Evolutionary conservation across 345 rosid genomes (phyloP), one percentile per base, ranked within the genome.

Genomic region (Barbarea vulgaris): DNA sequence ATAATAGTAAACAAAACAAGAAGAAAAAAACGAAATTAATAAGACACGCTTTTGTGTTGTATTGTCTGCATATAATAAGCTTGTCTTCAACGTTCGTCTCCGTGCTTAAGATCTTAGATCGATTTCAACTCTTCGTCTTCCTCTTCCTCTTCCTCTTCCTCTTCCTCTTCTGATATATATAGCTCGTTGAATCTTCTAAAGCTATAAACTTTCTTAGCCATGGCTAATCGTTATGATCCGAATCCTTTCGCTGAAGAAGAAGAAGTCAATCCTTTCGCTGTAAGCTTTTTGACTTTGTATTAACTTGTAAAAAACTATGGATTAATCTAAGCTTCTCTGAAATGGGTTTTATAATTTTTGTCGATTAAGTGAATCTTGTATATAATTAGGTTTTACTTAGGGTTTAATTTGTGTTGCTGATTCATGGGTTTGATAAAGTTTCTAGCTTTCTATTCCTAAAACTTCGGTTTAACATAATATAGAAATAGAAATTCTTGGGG

Each of bases 221-320:
- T 77, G 81, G 77, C 77, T 65, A 71, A 57, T 65, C 77, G 69
- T 7, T 78, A 78, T 72, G 81, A 78, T 72, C 73, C 55, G 10
- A 78, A 78, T 59, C 81, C 81, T 21, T 95, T 91, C 71, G 99
- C 85, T 28, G 97, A 90, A 44, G 99, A 92, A 34, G 88, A 90
- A 52, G 91, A 87, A 83, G 97, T 92, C 67, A 95, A 95, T 80
- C 99, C 99, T 73, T 95, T 95, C 82, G 77, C 96, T 9, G 99
- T 95, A 64, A 82, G 96, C 80, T 66, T 67, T 55, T 42, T 77
- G 4, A 27, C 19, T 64, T n/a, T 31, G 15, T 28, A 47, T 70
- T 47, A 18, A 54, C 21, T 56, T 4, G 3, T 62, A 0, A 24
- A 24, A 27, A 59, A 18, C 9, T 56, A 15, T 3, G 7, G 36